Conservation (phyloP, 352 stramenopile genomes). For the Phytopythium oedochilum region DNA sequence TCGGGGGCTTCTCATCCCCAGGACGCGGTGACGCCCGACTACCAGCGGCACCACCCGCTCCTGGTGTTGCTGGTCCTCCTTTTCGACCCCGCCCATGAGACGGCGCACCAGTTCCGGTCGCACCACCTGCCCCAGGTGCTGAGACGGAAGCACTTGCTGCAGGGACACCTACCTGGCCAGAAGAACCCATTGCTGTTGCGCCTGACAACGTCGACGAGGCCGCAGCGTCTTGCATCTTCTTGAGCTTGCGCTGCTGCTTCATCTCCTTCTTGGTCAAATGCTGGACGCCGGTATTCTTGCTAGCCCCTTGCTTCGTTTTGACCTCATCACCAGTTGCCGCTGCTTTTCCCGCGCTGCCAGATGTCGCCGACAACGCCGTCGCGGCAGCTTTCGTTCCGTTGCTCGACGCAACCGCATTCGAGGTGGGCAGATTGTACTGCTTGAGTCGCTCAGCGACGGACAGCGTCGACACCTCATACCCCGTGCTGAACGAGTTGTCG, state of each 20-base stretch:
- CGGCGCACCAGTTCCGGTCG: background rate
- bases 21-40: conserved; percentile 15
- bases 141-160: background rate
- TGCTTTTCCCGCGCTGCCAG: background rate
- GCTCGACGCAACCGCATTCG: background rate
- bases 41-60: background rate
- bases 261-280: conserved; percentile 61
- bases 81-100: background rate
- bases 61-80: background rate
- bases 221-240: conserved; percentile 52
- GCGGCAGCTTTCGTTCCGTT: background rate
- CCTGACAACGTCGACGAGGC: background rate
- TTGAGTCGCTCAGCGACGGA: conserved; percentile 60
- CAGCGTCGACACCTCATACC: conserved; percentile 63
- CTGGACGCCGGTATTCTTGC: conserved; percentile 3
- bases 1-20: conserved; percentile 31
- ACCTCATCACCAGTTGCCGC: background rate
- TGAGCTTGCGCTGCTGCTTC: conserved; percentile 67
- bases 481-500: conserved; percentile 81
- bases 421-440: conserved; percentile 15
- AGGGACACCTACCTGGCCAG: background rate
- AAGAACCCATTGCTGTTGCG: background rate
- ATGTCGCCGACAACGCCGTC: background rate
- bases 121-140: background rate
- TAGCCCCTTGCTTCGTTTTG: conserved; percentile 14